Base-by-base conservation (phyloP, 257 asterid genomes). In the Solanum chmielewskii region DNA sequence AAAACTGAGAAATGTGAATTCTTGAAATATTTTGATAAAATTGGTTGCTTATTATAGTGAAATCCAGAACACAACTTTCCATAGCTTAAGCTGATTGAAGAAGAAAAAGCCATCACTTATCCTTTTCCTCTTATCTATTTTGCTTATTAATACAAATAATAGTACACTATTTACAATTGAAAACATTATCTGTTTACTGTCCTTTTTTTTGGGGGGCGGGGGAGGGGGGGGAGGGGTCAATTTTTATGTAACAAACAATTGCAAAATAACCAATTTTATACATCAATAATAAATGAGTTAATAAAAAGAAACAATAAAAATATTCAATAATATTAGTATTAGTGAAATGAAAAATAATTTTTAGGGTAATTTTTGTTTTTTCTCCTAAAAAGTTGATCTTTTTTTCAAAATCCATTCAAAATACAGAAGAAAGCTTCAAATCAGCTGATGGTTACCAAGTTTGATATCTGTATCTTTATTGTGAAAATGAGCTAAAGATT, bases 71-170 rank as follows among this genome's bases (percentile, higher is more conserved):
- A n/a, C 37, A 83, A 66, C 83, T 62, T 64, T 83, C 87, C 81
- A 18, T 69, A 91, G 41, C 80, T 85, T 49, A 80, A 80, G 91
- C 89, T 89, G 66, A 92, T 71, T 35, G 89, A 88, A 75, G 91
- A 87, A 91, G 92, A 86, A 52, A 52, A 16, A 89, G 96, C 95
- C 97, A 94, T 95, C 37, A 76, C 89, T 29, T 88, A 47, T 88
- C 31, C 21, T 7, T 52, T 75, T 29, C n/a, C 81, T 59, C 88
- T 69, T 69, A 56, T 64, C 77, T 88, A 82, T 45, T 1, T 60
- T 74, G 6, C 49, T 60, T 39, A 64, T 88, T 86, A 39, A 42
- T 60, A 86, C 52, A 14, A 42, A 27, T 44, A 44, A 20, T 13
- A 77, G 15, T 44, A 47, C 39, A 47, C 62, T 44, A 13, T 77